These are phyloP conservation scores for Psilocybe sp. DNA, from an alignment of 768 basidiomycete genomes.

Conservation along the genomic window DNA sequence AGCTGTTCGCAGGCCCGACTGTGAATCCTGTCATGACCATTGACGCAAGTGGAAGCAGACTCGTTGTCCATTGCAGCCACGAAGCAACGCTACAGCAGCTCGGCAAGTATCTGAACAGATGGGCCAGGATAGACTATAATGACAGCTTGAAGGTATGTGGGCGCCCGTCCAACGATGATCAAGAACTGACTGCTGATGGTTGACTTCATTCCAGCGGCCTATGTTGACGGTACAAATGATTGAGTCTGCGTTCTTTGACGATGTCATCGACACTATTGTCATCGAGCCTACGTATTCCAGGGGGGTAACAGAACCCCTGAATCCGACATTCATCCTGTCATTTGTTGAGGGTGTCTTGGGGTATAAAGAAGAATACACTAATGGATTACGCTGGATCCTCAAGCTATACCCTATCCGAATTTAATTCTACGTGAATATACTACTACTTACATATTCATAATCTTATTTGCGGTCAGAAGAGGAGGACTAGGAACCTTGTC, in stretches of 20 bases:
- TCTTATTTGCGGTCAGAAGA: too few relatives aligned
- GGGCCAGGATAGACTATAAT: constrained; percentile 28
- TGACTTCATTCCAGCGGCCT: constrained; percentile 19
- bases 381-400: constrained; percentile 27
- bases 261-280: constrained; percentile 29
- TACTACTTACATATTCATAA: too few relatives aligned
- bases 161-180: background rate
- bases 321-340: constrained; percentile 32
- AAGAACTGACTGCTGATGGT: background rate
- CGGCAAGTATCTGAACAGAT: constrained; percentile 33
- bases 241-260: constrained; percentile 33
- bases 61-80: constrained; percentile 35
- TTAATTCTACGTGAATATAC: background rate
- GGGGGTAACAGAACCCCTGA: constrained; percentile 16
- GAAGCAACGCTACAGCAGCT: constrained; percentile 34
- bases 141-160: constrained; percentile 26
- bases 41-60: constrained; percentile 21
- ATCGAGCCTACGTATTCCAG: constrained; percentile 26
- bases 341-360: constrained; percentile 38
- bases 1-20: constrained; percentile 25
- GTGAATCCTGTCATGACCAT: constrained; percentile 32
- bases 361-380: constrained; percentile 32
- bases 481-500: too few relatives aligned
- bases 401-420: constrained; percentile 21
- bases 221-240: constrained; percentile 28